Base-by-base conservation (phyloP, 176 grass and related monocot genomes). In the Puccinellia tenuiflora region DNA sequence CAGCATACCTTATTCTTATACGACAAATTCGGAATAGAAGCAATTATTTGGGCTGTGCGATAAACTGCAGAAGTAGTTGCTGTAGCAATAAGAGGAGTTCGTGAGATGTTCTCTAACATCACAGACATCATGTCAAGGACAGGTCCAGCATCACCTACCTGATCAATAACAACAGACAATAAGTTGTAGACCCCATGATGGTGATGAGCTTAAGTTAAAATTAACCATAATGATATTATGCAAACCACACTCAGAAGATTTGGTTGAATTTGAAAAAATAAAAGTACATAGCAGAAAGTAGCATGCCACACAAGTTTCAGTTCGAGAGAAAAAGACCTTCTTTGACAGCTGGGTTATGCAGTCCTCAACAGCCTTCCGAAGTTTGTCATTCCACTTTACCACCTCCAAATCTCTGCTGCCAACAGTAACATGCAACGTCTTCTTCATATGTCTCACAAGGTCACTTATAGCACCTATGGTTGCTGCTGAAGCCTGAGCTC, bases 41-140 rank as follows among this genome's bases (percentile, higher is more conserved):
- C 82, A 79, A 97, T 92, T 90, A 97, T 97, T 73, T 97, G 95
- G 81, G 95, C 92, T 60, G 90, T 94, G 38, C 92, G 95, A 84
- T 94, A 97, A 59, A 97, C 90, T 28, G 88, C 95, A 46, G 86
- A 84, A 62, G 91, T 89, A 60, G 95, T 97, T 88, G 95, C 87
- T 80, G 48, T 86, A 72, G 92, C 90, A 34, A 94, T 74, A 72
- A 90, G 31, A 59, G 90, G 53, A 82, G 87, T 92, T 62, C 55
- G 73, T 2, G 92, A 90, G 28, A 97, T 92, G 46, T 94, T 94
- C 71, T 97, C 95, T 77, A 97, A 73, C 90, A 94, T 94, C 37
- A 97, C 90, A 47, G 88, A 79, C 95, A 97, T 97, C 92, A 97
- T 94, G 82, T 97, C 92, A 89, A 97, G 92, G 80, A 97, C 92